phyloP scores from a whole-genome alignment of 768 basidiomycete genomes.

The Amyloporia xantha region DNA sequence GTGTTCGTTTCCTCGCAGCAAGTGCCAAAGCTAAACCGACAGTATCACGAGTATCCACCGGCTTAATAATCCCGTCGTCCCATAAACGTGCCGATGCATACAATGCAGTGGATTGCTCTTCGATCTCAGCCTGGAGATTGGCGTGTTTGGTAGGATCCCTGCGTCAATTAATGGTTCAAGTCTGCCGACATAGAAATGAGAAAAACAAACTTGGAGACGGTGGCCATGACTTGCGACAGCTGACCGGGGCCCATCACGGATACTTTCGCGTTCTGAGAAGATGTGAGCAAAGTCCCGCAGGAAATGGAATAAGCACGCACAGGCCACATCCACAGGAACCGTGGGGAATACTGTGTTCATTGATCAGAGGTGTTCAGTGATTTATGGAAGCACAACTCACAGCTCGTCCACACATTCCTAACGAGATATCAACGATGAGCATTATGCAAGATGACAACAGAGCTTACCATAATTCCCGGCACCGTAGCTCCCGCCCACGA shows the following conservation, averaged over 20 bases:
- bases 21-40: conserved; percentile 84
- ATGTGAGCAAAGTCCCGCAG: not conserved
- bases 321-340: conserved; percentile 99
- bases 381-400: conserved; percentile 40
- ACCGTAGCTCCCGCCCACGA: conserved; percentile 91
- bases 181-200: not conserved
- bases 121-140: conserved; percentile 74
- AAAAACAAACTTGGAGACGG: conserved; percentile 66
- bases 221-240: conserved; percentile 87
- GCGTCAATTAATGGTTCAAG: not conserved
- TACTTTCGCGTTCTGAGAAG: conserved; percentile 74
- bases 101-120: conserved; percentile 78
- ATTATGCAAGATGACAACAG: conserved; percentile 3
- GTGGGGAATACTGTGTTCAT: conserved; percentile 71
- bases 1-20: conserved; percentile 42
- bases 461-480: conserved; percentile 87
- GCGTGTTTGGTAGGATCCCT: conserved; percentile 79
- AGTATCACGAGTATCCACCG: conserved; percentile 82
- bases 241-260: conserved; percentile 95
- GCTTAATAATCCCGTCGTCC: conserved; percentile 90
- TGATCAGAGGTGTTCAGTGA: not conserved
- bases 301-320: conserved; percentile 36
- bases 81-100: conserved; percentile 91
- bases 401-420: conserved; percentile 89
- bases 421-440: conserved; percentile 8